A percentile compares a stretch with the other conserved stretches of the same genome.
These are phyloP conservation scores for Conticribra guillardii DNA, from an alignment of 108 stramenopile species.

Conservation along the genomic window DNA sequence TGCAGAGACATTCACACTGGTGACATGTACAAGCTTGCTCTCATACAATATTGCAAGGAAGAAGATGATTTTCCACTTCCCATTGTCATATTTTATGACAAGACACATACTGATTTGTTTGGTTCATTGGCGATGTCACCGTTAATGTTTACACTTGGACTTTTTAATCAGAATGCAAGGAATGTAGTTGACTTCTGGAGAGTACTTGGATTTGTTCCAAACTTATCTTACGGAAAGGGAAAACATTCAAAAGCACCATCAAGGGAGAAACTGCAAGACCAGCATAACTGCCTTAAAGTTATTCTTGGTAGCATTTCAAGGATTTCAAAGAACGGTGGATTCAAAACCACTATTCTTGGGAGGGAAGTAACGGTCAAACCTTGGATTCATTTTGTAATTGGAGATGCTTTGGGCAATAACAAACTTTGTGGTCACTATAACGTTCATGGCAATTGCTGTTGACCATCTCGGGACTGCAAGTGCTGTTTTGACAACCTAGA, in stretches of 20 bases:
- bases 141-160: background rate
- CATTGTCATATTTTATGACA: constrained; percentile 1
- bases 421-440: background rate
- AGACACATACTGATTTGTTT: constrained; percentile 1
- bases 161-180: background rate
- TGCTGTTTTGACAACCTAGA: background rate
- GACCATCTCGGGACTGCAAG: background rate
- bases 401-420: background rate
- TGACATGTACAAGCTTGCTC: background rate
- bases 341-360: background rate
- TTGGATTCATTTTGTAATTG: constrained; percentile 12
- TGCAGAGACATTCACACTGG: constrained; percentile 10
- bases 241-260: background rate
- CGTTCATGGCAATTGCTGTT: background rate
- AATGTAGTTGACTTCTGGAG: background rate
- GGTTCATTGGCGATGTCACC: background rate
- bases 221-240: background rate
- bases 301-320: background rate
- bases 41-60: background rate
- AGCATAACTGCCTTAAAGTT: constrained; percentile 7
- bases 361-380: background rate
- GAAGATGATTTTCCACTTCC: background rate
- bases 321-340: background rate
- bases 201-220: constrained; percentile 6
- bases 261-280: constrained; percentile 10